Evolutionary conservation across 495 filamentous ascomycete genomes (phyloP).

Genomic region (Xylaria bambusicola): DNA sequence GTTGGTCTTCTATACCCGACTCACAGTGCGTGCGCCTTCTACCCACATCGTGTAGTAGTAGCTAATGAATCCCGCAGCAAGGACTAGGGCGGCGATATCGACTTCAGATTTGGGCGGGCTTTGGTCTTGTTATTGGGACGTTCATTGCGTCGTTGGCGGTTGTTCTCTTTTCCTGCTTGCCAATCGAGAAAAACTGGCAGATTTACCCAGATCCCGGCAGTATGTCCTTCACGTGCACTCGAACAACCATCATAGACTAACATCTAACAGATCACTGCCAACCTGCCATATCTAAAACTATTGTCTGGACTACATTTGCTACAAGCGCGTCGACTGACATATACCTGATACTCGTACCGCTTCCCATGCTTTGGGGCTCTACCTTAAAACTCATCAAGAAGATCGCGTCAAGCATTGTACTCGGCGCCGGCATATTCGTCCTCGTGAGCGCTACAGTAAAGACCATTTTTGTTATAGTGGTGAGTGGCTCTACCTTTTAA

Average conservation of each 20-base stretch:
- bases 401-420: slow-evolving; percentile 47
- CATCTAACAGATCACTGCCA: slow-evolving; percentile 46
- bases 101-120: slow-evolving; percentile 53
- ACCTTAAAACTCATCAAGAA: slow-evolving; percentile 49
- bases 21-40: slow-evolving; percentile 48
- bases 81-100: slow-evolving; percentile 48
- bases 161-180: slow-evolving; percentile 56
- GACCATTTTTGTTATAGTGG: slow-evolving; percentile 51
- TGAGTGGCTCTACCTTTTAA: slow-evolving; percentile 23
- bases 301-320: slow-evolving; percentile 51
- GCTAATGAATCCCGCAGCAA: slow-evolving; percentile 26
- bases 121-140: slow-evolving; percentile 49
- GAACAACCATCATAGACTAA: background rate
- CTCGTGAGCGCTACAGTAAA: slow-evolving; percentile 52
- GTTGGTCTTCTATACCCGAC: slow-evolving; percentile 59
- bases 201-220: slow-evolving; percentile 58
- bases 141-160: slow-evolving; percentile 55
- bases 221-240: slow-evolving; percentile 28
- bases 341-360: slow-evolving; percentile 55
- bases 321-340: slow-evolving; percentile 53
- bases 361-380: slow-evolving; percentile 57
- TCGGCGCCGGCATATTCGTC: slow-evolving; percentile 54
- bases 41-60: background rate
- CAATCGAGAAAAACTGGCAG: slow-evolving; percentile 56
- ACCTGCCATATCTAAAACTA: slow-evolving; percentile 49